Conservation (phyloP, 2,329 filamentous ascomycete species). For the Trichophyton schoenleinii region DNA sequence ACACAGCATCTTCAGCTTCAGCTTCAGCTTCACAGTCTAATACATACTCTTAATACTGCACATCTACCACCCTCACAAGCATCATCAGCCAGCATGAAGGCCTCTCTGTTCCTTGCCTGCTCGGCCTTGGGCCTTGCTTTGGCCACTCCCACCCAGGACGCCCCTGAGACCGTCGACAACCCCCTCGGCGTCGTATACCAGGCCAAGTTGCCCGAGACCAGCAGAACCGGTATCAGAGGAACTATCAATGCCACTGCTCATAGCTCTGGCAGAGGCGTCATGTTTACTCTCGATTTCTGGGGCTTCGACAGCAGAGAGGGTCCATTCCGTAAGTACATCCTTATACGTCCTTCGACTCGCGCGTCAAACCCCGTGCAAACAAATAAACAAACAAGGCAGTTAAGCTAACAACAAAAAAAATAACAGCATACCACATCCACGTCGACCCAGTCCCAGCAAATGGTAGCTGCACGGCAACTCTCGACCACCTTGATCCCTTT, state of each 20-base stretch:
- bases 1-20: background rate
- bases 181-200: constrained; percentile 42
- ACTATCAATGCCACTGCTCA: constrained; percentile 37
- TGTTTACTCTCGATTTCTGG: constrained; percentile 43
- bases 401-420: background rate
- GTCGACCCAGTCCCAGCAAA: constrained; percentile 47
- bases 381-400: background rate
- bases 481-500: constrained; percentile 60
- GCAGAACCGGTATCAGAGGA: constrained; percentile 45
- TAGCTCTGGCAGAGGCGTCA: constrained; percentile 43
- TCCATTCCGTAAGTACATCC: constrained; percentile 33
- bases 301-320: constrained; percentile 44
- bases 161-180: constrained; percentile 44
- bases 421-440: constrained; percentile 58
- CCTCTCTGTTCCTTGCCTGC: constrained; percentile 1
- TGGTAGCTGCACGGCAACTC: constrained; percentile 59
- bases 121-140: constrained; percentile 16
- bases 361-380: background rate
- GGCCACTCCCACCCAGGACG: constrained; percentile 29
- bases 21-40: background rate
- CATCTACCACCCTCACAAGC: background rate
- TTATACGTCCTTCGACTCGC: too few relatives aligned
- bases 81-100: background rate
- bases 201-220: constrained; percentile 43
- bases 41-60: background rate